These are phyloP conservation scores for apple (Malus domestica) DNA, from an alignment of 306 rosid species.

Conservation along the genomic window DNA sequence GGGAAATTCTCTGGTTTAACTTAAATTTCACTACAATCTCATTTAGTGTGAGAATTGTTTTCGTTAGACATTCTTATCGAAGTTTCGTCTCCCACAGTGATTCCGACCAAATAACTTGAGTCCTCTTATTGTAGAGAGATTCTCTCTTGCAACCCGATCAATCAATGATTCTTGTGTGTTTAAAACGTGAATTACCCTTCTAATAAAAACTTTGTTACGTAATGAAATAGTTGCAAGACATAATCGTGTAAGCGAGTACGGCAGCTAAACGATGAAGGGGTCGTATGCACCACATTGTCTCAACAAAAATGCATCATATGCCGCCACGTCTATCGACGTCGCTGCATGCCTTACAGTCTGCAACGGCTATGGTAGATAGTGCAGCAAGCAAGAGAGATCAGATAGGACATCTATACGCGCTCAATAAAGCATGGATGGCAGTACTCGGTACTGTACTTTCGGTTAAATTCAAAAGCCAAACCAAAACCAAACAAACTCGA, in stretches of 20 bases:
- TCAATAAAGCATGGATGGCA: neutral
- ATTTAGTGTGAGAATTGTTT: no score
- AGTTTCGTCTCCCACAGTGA: no score
- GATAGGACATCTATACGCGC: neutral
- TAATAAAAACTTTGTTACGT: neutral
- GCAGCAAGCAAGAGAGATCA: neutral
- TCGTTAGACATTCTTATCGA: no score
- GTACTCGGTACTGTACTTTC: neutral
- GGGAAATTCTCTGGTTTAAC: no score
- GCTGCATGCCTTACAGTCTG: neutral
- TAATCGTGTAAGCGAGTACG: no score
- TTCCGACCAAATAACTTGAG: no score
- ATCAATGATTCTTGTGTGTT: no score
- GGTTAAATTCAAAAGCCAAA: no score
- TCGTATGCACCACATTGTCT: neutral
- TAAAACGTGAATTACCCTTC: no score
- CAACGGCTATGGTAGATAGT: neutral
- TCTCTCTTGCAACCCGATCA: neutral
- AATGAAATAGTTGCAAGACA: neutral
- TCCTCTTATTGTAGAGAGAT: neutral
- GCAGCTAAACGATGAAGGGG: neutral
- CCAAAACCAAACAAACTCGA: no score
- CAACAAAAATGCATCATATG: neutral
- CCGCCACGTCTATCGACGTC: neutral
- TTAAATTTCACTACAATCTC: no score